These are phyloP conservation scores for Acidiella bohemica DNA, from an alignment of 495 filamentous ascomycete species.

Conservation along the genomic window DNA sequence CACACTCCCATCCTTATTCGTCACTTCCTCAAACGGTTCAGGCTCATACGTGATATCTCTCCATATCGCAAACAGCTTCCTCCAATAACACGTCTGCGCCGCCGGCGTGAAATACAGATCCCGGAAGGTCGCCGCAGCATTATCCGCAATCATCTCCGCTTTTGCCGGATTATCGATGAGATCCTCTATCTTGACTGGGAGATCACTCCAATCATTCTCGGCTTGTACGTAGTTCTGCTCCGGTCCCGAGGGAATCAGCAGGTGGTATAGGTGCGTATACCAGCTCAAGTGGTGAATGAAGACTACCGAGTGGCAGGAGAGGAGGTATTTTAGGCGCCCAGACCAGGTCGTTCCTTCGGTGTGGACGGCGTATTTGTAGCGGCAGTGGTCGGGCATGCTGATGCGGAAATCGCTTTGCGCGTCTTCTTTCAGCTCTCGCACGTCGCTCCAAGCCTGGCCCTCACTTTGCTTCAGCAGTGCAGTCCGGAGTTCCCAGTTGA, in stretches of 20 bases:
- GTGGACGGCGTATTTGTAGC: conserved; percentile 46
- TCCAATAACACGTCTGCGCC: conserved; percentile 49
- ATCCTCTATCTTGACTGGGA: conserved; percentile 39
- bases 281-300: conserved; percentile 37
- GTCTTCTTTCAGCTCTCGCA: conserved; percentile 37
- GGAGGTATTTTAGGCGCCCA: conserved; percentile 46
- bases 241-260: conserved; percentile 34
- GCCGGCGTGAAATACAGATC: conserved; percentile 49
- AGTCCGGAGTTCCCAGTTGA: conserved; percentile 31
- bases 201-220: conserved; percentile 40
- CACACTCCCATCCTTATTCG: background rate
- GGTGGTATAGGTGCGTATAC: conserved; percentile 32
- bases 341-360: conserved; percentile 41
- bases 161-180: conserved; percentile 36
- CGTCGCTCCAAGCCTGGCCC: conserved; percentile 40
- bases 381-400: conserved; percentile 44
- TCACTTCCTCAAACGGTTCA: background rate
- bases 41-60: conserved; percentile 2
- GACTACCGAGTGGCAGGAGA: conserved; percentile 45
- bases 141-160: conserved; percentile 39
- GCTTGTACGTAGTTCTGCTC: conserved; percentile 50
- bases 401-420: conserved; percentile 28
- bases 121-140: conserved; percentile 39
- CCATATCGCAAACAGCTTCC: conserved; percentile 39
- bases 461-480: conserved; percentile 34